Percentiles rank a stretch among this genome's conserved stretches.
These are phyloP conservation scores for Rubroshorea leprosula DNA, from an alignment of 345 rosid species.

Conservation along the genomic window DNA sequence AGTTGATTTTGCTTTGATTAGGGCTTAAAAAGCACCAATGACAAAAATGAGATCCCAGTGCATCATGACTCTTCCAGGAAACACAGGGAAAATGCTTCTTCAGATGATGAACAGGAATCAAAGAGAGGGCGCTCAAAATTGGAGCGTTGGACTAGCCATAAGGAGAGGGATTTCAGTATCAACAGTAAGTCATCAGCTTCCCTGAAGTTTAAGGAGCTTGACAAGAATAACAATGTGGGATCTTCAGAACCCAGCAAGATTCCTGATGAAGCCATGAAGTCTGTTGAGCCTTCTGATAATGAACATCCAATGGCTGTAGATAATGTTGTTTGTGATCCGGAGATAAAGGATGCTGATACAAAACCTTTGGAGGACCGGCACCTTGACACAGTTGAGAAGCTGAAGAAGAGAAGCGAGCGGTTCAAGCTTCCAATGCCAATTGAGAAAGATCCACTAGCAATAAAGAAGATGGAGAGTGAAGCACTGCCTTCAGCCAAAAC, in stretches of 20 bases:
- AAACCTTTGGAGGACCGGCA: constrained; percentile 62
- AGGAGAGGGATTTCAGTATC: constrained; percentile 63
- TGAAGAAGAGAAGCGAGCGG: constrained; percentile 97
- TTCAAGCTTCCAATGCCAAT: constrained; percentile 91
- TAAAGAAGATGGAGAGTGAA: constrained; percentile 65
- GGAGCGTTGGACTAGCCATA: constrained; percentile 96
- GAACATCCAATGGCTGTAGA: constrained; percentile 37
- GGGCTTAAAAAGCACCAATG: constrained; percentile 49
- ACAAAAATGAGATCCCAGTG: constrained; percentile 32
- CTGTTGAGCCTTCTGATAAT: constrained; percentile 33
- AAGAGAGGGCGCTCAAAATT: constrained; percentile 80
- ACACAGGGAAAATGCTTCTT: constrained; percentile 51
- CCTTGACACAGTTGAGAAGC: constrained; percentile 88
- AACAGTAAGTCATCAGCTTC: constrained; percentile 56
- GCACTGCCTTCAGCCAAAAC: constrained; percentile 42
- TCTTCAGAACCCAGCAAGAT: constrained; percentile 31
- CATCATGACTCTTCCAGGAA: constrained; percentile 49
- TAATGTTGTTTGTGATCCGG: constrained; percentile 39
- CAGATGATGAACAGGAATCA: constrained; percentile 78
- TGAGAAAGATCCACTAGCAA: constrained; percentile 50
- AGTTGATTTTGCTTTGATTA: constrained; percentile 20
- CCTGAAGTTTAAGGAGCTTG: constrained; percentile 53
- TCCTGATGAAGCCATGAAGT: constrained; percentile 31
- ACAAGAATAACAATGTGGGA: constrained; percentile 35
- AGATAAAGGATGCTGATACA: constrained; percentile 48